Evolutionary conservation across 768 basidiomycete species (phyloP).

Genomic region (Serpula lacrymans): DNA sequence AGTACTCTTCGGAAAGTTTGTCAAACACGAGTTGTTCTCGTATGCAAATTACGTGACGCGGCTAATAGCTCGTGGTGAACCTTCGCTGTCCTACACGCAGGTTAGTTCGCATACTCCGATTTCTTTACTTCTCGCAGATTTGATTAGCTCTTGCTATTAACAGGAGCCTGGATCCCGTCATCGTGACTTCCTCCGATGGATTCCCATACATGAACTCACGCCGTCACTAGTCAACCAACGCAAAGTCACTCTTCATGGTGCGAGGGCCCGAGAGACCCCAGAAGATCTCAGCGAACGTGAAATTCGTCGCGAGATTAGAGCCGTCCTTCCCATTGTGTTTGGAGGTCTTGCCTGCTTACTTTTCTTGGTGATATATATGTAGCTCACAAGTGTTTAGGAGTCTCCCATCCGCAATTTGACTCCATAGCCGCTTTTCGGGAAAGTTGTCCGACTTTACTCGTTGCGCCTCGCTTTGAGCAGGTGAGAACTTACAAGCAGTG

Average conservation of each 20-base stretch:
- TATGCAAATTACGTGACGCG: conserved; percentile 75
- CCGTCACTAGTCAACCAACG: conserved; percentile 65
- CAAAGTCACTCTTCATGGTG: conserved; percentile 66
- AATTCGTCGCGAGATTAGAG: conserved; percentile 67
- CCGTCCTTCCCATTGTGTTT: conserved; percentile 64
- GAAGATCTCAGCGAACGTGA: conserved; percentile 69
- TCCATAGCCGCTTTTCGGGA: conserved; percentile 39
- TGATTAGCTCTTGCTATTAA: neutral
- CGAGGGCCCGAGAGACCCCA: conserved; percentile 62
- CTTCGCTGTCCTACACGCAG: conserved; percentile 51
- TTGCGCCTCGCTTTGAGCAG: conserved; percentile 71
- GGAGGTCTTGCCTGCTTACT: conserved; percentile 38
- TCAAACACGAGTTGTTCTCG: conserved; percentile 67
- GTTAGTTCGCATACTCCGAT: no score
- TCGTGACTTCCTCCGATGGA: conserved; percentile 65
- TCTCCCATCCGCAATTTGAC: conserved; percentile 17
- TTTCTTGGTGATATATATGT: conserved; percentile 7
- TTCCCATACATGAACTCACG: conserved; percentile 61
- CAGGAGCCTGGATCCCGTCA: conserved; percentile 59
- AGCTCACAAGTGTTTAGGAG: conserved; percentile 28
- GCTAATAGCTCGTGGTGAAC: conserved; percentile 76
- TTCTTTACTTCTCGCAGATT: neutral
- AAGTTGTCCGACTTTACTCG: conserved; percentile 44
- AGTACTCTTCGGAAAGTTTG: conserved; percentile 67
- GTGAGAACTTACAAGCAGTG: conserved; percentile 66